These are phyloP conservation scores for Talaromyces marneffei DNA, from an alignment of 2,329 filamentous ascomycete genomes.

Conservation along the genomic window DNA sequence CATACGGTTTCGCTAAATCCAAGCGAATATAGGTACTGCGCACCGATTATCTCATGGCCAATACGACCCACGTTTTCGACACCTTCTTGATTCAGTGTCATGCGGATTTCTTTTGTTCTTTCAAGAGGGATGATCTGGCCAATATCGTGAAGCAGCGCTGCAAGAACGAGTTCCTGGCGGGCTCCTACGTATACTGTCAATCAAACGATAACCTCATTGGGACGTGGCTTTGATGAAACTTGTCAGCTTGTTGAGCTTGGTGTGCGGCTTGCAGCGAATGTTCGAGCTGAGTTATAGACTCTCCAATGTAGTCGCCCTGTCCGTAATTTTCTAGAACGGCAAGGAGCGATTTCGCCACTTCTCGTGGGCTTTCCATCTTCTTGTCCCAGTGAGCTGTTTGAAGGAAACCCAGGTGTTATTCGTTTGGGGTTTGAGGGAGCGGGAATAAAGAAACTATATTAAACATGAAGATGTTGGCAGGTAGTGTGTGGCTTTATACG, in stretches of 20 bases:
- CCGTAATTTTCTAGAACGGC: constrained; percentile 27
- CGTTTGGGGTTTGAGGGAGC: neutral
- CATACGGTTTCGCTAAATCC: constrained; percentile 35
- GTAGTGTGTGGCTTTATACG: neutral
- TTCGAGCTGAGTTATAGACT: constrained; percentile 31
- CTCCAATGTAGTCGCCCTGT: constrained; percentile 31
- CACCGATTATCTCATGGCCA: constrained; percentile 36
- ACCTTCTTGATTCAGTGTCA: constrained; percentile 22
- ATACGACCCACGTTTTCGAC: constrained; percentile 31
- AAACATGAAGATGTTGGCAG: neutral
- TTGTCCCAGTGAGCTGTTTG: neutral
- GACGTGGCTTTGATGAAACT: neutral
- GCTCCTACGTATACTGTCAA: constrained; percentile 16
- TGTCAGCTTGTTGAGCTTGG: constrained; percentile 25
- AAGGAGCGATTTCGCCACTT: constrained; percentile 19
- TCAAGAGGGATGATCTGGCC: constrained; percentile 38
- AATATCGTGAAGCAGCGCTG: constrained; percentile 40
- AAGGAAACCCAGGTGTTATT: neutral
- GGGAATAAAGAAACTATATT: neutral
- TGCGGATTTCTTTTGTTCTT: constrained; percentile 24
- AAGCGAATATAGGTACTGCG: constrained; percentile 29
- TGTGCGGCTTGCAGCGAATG: constrained; percentile 31
- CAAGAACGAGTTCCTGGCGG: constrained; percentile 27
- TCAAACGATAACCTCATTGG: neutral
- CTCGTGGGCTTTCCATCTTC: neutral